Percentiles rank a stretch among this genome's conserved stretches.
phyloP scores from a whole-genome alignment of 1,284 basidiomycete genomes.

The Albatrellus sp. region DNA sequence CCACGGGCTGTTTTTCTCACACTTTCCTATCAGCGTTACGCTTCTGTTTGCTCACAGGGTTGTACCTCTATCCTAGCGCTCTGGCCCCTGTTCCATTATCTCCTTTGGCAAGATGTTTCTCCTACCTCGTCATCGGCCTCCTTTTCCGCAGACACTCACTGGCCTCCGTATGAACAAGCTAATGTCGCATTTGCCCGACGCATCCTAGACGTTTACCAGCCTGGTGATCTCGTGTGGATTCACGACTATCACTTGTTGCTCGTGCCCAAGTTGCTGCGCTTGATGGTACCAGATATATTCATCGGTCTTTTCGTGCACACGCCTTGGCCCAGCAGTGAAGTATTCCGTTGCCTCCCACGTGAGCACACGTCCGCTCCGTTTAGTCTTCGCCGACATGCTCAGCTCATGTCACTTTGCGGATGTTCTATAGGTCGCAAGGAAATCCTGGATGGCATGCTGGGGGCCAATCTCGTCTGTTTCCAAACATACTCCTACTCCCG shows the following conservation, averaged over 20 bases:
- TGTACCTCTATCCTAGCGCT: conserved; percentile 40
- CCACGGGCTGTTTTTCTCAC: not conserved
- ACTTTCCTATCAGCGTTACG: not conserved
- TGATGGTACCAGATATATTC: conserved; percentile 63
- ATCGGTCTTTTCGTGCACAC: conserved; percentile 95
- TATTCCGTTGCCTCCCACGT: conserved; percentile 90
- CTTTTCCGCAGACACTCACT: conserved; percentile 62
- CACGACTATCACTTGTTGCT: conserved; percentile 93
- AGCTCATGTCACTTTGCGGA: conserved; percentile 1
- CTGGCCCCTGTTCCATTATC: conserved; percentile 98
- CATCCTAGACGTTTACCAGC: conserved; percentile 45
- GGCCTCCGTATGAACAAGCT: conserved; percentile 75
- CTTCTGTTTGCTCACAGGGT: not conserved
- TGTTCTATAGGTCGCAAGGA: conserved; percentile 60
- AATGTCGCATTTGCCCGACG: conserved; percentile 67
- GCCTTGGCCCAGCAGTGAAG: conserved; percentile 93
- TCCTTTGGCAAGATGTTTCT: conserved; percentile 92
- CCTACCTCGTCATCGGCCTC: conserved; percentile 47
- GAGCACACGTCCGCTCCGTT: conserved; percentile 17
- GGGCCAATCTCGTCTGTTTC: conserved; percentile 93
- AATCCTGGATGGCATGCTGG: conserved; percentile 96
- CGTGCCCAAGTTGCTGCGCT: conserved; percentile 77
- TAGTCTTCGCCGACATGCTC: conserved; percentile 1
- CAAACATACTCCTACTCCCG: conserved; percentile 96
- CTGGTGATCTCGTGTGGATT: conserved; percentile 86